phyloP scores from a whole-genome alignment of 2,329 filamentous ascomycete genomes.

The Fusarium pseudograminearum region DNA sequence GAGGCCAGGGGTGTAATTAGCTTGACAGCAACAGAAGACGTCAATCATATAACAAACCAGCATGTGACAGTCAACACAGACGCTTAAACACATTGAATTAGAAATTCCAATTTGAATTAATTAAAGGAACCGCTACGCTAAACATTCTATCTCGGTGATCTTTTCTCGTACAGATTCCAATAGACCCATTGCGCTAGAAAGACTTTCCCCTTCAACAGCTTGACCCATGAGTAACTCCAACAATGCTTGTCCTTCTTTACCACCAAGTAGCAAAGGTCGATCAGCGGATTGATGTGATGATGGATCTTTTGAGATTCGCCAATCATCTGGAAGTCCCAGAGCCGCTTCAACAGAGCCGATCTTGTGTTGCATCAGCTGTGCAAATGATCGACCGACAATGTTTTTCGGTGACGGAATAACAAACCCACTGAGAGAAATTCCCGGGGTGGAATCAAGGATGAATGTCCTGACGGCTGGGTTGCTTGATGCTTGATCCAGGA shows the following conservation, averaged over 20 bases:
- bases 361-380: neutral
- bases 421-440: neutral
- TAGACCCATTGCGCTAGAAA: neutral
- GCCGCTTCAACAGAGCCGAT: neutral
- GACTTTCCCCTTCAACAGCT: neutral
- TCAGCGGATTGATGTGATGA: neutral
- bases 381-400: neutral
- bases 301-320: neutral
- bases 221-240: neutral
- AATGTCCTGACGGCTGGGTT: neutral
- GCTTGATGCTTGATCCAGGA: constrained; percentile 4
- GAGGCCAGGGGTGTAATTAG: too few species aligned
- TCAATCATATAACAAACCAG: accelerated
- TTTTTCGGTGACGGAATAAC: neutral
- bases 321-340: neutral
- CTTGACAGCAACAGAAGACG: too few species aligned
- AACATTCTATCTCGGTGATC: neutral
- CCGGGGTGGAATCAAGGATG: neutral
- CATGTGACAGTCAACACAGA: neutral
- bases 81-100: accelerated
- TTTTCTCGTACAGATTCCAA: neutral
- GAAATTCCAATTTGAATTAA: neutral
- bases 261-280: neutral
- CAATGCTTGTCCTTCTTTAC: neutral
- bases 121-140: neutral